Evolutionary conservation across 768 basidiomycete species (phyloP).

Genomic region (Hydnomerulius pinastri): DNA sequence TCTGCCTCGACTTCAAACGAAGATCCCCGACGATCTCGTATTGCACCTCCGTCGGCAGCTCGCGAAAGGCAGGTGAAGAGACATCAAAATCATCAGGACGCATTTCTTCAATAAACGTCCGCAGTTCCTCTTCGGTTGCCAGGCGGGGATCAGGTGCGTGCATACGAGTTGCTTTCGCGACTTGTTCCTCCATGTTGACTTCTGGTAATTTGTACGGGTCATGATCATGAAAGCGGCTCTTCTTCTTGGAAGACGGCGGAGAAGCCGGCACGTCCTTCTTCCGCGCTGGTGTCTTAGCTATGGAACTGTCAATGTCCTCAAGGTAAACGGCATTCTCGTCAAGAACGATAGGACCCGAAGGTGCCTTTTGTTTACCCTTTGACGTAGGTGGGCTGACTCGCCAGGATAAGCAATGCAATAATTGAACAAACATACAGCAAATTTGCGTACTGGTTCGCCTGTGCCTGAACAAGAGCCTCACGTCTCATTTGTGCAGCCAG

Average conservation of each 20-base stretch:
- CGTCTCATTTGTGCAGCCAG: slow-evolving; percentile 92
- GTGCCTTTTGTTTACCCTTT: slow-evolving; percentile 49
- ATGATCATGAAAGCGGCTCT: slow-evolving; percentile 67
- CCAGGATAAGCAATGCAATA: background rate
- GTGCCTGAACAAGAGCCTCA: slow-evolving; percentile 74
- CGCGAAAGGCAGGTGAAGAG: slow-evolving; percentile 83
- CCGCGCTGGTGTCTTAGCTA: slow-evolving; percentile 52
- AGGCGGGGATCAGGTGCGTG: slow-evolving; percentile 83
- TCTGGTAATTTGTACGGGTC: slow-evolving; percentile 95
- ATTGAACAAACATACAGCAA: background rate
- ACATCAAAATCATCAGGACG: slow-evolving; percentile 95
- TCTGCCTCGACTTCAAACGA: slow-evolving; percentile 91
- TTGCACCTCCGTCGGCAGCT: slow-evolving; percentile 93
- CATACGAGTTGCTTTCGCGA: slow-evolving; percentile 62
- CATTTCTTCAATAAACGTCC: slow-evolving; percentile 93
- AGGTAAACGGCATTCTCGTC: slow-evolving; percentile 82
- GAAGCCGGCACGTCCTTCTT: slow-evolving; percentile 33
- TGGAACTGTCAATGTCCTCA: slow-evolving; percentile 72
- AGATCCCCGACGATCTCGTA: slow-evolving; percentile 98
- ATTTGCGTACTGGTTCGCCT: slow-evolving; percentile 42
- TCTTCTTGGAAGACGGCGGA: slow-evolving; percentile 56
- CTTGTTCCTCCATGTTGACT: slow-evolving; percentile 63
- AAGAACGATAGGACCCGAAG: slow-evolving; percentile 50
- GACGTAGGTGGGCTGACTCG: slow-evolving; percentile 24
- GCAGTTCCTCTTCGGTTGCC: slow-evolving; percentile 94